Evolutionary conservation across 164 flowering plant genomes (phyloP).

Genomic region (Vitis vinifera): DNA sequence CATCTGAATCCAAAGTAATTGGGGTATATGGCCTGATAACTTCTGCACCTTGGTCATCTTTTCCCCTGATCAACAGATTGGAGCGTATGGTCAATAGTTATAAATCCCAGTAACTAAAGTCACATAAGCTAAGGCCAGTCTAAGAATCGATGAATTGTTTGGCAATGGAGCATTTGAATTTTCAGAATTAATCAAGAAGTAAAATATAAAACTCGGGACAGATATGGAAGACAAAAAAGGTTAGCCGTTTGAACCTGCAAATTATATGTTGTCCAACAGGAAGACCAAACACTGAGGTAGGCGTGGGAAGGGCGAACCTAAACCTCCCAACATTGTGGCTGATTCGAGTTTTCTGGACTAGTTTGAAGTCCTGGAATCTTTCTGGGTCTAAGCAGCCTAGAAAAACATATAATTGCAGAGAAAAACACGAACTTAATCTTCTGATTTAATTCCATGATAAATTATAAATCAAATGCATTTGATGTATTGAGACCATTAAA

Average conservation of each 20-base stretch:
- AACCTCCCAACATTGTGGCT: conserved; percentile 15
- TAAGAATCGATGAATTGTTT: too few species aligned
- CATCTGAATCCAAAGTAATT: conserved; percentile 34
- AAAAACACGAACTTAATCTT: background rate
- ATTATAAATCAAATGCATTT: background rate
- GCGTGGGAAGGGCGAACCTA: conserved; percentile 15
- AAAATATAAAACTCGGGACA: too few species aligned
- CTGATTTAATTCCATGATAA: background rate
- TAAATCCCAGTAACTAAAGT: too few species aligned
- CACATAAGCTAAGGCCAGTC: too few species aligned
- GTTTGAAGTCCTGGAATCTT: conserved; percentile 1
- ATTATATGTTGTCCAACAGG: conserved; percentile 18
- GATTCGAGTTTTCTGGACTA: background rate
- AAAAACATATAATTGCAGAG: background rate
- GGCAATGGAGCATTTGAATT: too few species aligned
- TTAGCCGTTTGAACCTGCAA: background rate
- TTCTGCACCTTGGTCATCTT: conserved; percentile 67
- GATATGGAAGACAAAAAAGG: too few species aligned
- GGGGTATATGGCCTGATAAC: conserved; percentile 38
- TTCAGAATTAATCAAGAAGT: too few species aligned
- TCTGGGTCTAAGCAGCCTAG: background rate
- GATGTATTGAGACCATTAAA: too few species aligned
- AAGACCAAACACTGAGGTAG: conserved; percentile 18
- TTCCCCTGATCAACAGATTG: conserved; percentile 43
- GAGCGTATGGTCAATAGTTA: too few species aligned